phyloP scores from a whole-genome alignment of 2,329 filamentous ascomycete species.

The Colletotrichum tabaci region DNA sequence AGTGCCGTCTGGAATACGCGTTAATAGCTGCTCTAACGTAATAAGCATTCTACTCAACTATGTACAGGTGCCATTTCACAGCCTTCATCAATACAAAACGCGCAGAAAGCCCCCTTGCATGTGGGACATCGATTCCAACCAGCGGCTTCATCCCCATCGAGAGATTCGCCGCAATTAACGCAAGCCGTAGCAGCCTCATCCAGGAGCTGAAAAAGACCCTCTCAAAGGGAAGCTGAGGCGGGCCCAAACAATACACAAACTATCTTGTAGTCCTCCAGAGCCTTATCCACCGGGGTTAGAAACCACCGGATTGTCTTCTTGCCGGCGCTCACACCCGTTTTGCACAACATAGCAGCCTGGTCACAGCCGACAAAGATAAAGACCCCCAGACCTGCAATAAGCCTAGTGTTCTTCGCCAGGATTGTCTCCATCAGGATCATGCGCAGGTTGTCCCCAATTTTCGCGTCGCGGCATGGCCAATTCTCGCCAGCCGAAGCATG shows the following conservation, averaged over 20 bases:
- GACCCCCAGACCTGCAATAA: not conserved
- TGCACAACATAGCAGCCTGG: not conserved
- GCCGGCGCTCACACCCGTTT: not conserved
- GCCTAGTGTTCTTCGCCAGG: not conserved
- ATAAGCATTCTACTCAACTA: not conserved
- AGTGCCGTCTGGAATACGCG: not conserved
- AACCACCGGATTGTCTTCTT: constrained; percentile 1
- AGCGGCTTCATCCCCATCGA: not conserved
- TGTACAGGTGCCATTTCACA: not conserved
- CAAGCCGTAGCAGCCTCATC: not conserved
- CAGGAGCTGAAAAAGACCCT: not conserved
- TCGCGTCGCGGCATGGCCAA: not conserved
- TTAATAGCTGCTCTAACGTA: not conserved
- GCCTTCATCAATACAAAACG: not conserved
- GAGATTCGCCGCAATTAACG: not conserved
- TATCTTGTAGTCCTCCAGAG: not conserved
- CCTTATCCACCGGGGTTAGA: not conserved
- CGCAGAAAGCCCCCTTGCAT: not conserved
- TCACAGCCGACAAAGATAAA: not conserved
- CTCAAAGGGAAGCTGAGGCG: not conserved
- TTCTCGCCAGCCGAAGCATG: not conserved
- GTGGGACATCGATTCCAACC: not conserved
- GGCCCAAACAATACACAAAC: not conserved
- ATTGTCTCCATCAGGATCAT: not conserved
- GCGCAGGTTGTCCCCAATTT: not conserved